Percentiles rank a stretch among this genome's conserved stretches.
phyloP scores from a whole-genome alignment of 495 filamentous ascomycete genomes.

The Parathielavia hyrcaniae region DNA sequence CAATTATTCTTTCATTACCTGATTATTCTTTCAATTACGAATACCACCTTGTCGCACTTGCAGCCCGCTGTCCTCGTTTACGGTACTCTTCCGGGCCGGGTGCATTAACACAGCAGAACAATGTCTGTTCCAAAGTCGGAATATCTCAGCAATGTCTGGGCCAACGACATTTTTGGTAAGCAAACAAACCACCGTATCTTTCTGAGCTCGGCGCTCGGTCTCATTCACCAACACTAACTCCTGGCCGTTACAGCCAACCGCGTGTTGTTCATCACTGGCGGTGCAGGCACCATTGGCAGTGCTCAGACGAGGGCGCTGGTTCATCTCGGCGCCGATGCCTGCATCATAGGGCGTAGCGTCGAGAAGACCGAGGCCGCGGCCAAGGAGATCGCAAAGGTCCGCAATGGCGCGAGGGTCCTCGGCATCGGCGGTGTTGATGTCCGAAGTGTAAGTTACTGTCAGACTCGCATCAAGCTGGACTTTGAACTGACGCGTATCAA shows the following conservation, averaged over 20 bases:
- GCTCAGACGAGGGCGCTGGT: slow-evolving; percentile 88
- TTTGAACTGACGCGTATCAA: slow-evolving; percentile 26
- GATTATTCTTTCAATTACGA: no score
- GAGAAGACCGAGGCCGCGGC: slow-evolving; percentile 80
- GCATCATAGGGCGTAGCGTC: slow-evolving; percentile 86
- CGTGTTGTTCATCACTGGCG: slow-evolving; percentile 93
- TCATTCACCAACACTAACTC: background rate
- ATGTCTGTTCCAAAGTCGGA: slow-evolving; percentile 67
- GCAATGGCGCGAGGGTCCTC: slow-evolving; percentile 72
- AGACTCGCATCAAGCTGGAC: background rate
- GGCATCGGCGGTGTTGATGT: slow-evolving; percentile 84
- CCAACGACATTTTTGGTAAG: slow-evolving; percentile 75
- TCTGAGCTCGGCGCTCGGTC: background rate
- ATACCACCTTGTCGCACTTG: background rate
- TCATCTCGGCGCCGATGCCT: slow-evolving; percentile 84
- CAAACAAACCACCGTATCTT: background rate
- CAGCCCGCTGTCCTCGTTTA: background rate
- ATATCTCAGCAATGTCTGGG: slow-evolving; percentile 77
- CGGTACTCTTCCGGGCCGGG: background rate
- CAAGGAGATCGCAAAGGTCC: slow-evolving; percentile 69
- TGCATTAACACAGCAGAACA: slow-evolving; percentile 9
- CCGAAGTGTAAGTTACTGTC: slow-evolving; percentile 41
- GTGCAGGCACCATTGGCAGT: slow-evolving; percentile 88
- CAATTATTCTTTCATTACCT: no score
- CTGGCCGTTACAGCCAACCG: slow-evolving; percentile 58